phyloP scores from a whole-genome alignment of 2,329 filamentous ascomycete species.

The Cladosporium sp. region DNA sequence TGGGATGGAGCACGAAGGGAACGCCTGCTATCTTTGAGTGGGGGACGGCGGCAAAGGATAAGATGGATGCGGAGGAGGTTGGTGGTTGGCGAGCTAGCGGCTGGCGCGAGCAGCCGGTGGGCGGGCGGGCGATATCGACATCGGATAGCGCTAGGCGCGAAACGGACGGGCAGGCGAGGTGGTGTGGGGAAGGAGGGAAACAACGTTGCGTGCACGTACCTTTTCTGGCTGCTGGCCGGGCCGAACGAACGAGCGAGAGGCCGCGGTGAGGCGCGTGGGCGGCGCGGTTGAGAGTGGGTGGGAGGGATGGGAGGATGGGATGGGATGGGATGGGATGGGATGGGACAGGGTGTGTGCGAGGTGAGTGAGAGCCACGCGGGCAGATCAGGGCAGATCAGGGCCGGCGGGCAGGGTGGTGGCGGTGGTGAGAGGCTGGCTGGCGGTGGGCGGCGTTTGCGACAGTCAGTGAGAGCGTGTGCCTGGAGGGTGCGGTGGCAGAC shows the following conservation, averaged over 20 bases:
- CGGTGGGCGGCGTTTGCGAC: constrained; percentile 15
- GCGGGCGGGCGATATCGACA: constrained; percentile 14
- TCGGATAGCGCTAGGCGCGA: constrained; percentile 20
- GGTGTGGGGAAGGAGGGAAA: constrained; percentile 15
- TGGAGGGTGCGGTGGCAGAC: constrained; percentile 4
- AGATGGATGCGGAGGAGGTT: constrained; percentile 28
- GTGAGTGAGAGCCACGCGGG: not conserved
- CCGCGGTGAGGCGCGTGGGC: constrained; percentile 9
- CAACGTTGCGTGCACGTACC: constrained; percentile 16
- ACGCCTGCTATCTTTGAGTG: constrained; percentile 30
- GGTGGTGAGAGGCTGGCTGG: not conserved
- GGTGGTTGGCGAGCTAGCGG: constrained; percentile 34
- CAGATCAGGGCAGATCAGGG: not conserved
- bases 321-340: not conserved
- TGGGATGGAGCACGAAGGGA: constrained; percentile 34
- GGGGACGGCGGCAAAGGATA: constrained; percentile 31
- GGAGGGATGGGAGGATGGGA: not conserved
- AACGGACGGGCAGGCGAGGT: constrained; percentile 20
- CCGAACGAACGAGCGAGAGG: constrained; percentile 4
- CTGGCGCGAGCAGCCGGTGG: constrained; percentile 17
- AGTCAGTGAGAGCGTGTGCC: not conserved
- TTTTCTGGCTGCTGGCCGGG: constrained; percentile 14
- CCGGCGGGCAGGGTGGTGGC: no score
- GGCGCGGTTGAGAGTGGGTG: constrained; percentile 9
- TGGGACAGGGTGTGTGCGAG: not conserved